phyloP scores from a whole-genome alignment of 768 basidiomycete genomes.

The Trametes gibbosa region DNA sequence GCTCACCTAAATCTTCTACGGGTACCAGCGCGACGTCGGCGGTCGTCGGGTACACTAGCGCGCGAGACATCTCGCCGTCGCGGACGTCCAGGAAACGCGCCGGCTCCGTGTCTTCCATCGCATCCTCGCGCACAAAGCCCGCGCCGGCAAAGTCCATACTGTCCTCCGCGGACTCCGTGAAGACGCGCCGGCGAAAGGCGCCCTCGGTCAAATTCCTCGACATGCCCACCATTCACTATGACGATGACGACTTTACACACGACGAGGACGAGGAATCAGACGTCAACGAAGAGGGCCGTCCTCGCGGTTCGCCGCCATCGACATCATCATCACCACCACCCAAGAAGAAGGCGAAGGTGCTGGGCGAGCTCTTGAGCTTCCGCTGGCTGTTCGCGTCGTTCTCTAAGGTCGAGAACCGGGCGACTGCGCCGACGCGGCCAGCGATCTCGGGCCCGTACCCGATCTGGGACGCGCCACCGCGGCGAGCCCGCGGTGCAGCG shows the following conservation, averaged over 20 bases:
- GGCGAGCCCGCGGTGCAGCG: constrained; percentile 7
- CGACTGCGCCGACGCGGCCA: constrained; percentile 22
- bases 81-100: constrained; percentile 32
- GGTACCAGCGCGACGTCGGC: constrained; percentile 1
- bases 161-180: constrained; percentile 46
- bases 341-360: constrained; percentile 19
- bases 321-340: constrained; percentile 23
- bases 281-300: not conserved
- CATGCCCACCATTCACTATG: constrained; percentile 58
- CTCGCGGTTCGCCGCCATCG: not conserved
- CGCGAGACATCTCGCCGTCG: constrained; percentile 23
- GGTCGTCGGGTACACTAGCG: constrained; percentile 17
- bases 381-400: constrained; percentile 22
- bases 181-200: constrained; percentile 32
- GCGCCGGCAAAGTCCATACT: constrained; percentile 59
- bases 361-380: constrained; percentile 21
- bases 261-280: constrained; percentile 5
- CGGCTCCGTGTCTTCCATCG: constrained; percentile 36
- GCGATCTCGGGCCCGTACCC: constrained; percentile 35
- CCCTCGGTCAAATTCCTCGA: constrained; percentile 71
- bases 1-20: constrained; percentile 19
- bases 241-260: constrained; percentile 23
- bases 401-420: constrained; percentile 5
- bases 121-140: constrained; percentile 23
- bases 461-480: constrained; percentile 27